phyloP scores from a whole-genome alignment of 495 filamentous ascomycete genomes.

The Annulohypoxylon stygium region DNA sequence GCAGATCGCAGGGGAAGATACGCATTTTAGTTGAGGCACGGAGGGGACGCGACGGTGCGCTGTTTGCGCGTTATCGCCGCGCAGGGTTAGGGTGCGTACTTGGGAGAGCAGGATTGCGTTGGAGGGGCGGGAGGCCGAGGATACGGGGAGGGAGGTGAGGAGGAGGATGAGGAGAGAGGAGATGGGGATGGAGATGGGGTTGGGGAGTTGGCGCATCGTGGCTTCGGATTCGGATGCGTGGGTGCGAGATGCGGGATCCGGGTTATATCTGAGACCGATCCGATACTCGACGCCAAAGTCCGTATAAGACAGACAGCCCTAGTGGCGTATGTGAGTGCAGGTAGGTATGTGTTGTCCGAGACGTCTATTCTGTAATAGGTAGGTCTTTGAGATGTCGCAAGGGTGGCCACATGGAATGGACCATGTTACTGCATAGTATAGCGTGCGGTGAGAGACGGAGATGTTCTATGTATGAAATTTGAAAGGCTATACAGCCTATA shows the following conservation, averaged over 20 bases:
- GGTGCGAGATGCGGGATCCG: neutral
- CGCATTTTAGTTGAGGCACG: conserved; percentile 85
- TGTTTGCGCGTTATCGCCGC: conserved; percentile 67
- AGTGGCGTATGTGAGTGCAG: neutral
- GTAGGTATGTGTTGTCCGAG: neutral
- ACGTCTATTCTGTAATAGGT: conserved; percentile 2
- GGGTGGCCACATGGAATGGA: conserved; percentile 1
- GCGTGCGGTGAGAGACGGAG: conserved; percentile 2
- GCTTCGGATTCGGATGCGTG: conserved; percentile 4
- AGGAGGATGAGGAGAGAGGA: conserved; percentile 53
- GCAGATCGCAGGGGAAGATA: conserved; percentile 72
- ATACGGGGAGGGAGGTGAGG: conserved; percentile 46
- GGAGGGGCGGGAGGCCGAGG: conserved; percentile 53
- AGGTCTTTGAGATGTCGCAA: conserved; percentile 1
- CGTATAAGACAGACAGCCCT: too few species aligned
- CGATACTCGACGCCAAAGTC: conserved; percentile 6
- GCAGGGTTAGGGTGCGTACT: conserved; percentile 83
- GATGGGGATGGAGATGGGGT: conserved; percentile 42
- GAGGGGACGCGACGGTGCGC: conserved; percentile 80
- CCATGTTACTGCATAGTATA: neutral
- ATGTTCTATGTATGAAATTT: neutral
- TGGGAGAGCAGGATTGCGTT: conserved; percentile 79
- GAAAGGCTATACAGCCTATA: conserved; percentile 16
- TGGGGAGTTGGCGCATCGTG: conserved; percentile 22
- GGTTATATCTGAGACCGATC: conserved; percentile 15